Evolutionary conservation across 257 asterid species (phyloP), one percentile per base, ranked within the genome.

Genomic region (Ehretia macrophylla): DNA sequence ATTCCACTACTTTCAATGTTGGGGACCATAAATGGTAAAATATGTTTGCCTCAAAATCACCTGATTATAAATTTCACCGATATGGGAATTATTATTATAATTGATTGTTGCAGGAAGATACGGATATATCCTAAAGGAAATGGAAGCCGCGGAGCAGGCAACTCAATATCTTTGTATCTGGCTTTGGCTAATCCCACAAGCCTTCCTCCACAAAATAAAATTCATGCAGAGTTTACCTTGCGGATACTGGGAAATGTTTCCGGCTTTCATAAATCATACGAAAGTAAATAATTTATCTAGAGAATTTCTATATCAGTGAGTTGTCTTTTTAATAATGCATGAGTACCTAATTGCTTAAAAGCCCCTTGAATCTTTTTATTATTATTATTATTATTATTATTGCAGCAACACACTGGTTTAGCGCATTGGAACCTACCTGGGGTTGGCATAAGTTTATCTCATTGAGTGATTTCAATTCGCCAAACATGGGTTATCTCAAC

Each of bases 401-500:
- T 79, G 85, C 88, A 88, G 96, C 70, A 55, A 83, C 65, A 42
- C 74, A 70, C 39, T 88, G 88, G 96, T 88, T 80, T 77, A 72
- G 82, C 57, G 57, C 72, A 45, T 58, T 81, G 18, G 73, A 51
- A 46, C 42, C 76, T 9, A 56, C 68, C 14, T 68, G 79, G 32
- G 95, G 93, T 14, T 84, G 90, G 90, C 83, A 79, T 61, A 72
- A 85, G 72, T 86, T 74, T 39, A 67, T 81, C 32, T 74, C 86
- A 1, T 59, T 74, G 14, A 68, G 21, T 40, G 72, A 70, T 63
- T 75, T 86, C 60, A 60, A 68, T 51, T 44, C 14, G 63, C 38
- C 77, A 0, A 23, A 53, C 10, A 8, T 44, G 11, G 81, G 87
- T 17, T 75, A 72, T 59, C 66, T 76, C 50, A 67, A 76, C 56